Evolutionary conservation across 768 basidiomycete genomes (phyloP).

Genomic region (Amyloporia xantha): DNA sequence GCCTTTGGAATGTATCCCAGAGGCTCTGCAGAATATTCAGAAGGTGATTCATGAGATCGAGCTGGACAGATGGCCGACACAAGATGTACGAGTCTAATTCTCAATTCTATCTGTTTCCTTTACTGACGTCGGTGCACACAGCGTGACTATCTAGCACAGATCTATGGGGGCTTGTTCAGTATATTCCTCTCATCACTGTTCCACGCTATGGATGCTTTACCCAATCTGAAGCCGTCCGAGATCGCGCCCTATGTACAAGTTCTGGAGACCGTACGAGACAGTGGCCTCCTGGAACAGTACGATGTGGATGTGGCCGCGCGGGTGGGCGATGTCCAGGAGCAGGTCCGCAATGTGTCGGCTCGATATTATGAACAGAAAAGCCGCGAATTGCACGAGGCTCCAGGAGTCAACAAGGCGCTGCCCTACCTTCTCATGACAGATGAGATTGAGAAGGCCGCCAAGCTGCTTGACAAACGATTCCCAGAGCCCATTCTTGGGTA

Average conservation of each 20-base stretch:
- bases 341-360: slow-evolving; percentile 50
- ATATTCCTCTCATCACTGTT: slow-evolving; percentile 82
- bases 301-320: slow-evolving; percentile 68
- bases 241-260: slow-evolving; percentile 58
- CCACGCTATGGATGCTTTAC: slow-evolving; percentile 73
- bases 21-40: slow-evolving; percentile 70
- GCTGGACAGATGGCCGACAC: slow-evolving; percentile 67
- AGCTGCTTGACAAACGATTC: slow-evolving; percentile 82
- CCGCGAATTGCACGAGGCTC: slow-evolving; percentile 55
- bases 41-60: slow-evolving; percentile 68
- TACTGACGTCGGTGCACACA: slow-evolving; percentile 21
- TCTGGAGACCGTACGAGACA: slow-evolving; percentile 65
- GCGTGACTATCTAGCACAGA: slow-evolving; percentile 61
- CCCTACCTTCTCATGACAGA: slow-evolving; percentile 80
- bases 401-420: slow-evolving; percentile 76
- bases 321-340: slow-evolving; percentile 59
- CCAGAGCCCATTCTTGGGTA: slow-evolving; percentile 78
- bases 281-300: slow-evolving; percentile 64
- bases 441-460: slow-evolving; percentile 83
- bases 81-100: slow-evolving; percentile 62
- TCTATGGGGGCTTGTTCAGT: slow-evolving; percentile 75
- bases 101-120: not conserved
- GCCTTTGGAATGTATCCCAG: slow-evolving; percentile 90
- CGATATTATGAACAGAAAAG: slow-evolving; percentile 59
- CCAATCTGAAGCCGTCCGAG: slow-evolving; percentile 66